These are phyloP conservation scores for Dactylellina cionopaga DNA, from an alignment of 2,329 filamentous ascomycete genomes.

Conservation along the genomic window DNA sequence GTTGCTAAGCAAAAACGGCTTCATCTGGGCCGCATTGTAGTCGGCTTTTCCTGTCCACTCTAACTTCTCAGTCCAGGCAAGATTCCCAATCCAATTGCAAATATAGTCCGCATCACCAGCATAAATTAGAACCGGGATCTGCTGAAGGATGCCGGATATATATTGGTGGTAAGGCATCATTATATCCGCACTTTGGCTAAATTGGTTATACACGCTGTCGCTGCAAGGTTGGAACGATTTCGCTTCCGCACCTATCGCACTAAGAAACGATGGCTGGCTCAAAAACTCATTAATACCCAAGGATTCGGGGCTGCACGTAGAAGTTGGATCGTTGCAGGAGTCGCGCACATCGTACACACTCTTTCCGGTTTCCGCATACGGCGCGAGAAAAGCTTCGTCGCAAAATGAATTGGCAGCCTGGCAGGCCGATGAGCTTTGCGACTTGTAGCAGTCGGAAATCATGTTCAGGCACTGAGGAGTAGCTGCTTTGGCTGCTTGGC, in stretches of 20 bases:
- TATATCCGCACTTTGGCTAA: conserved; percentile 97
- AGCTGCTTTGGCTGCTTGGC: conserved; percentile 90
- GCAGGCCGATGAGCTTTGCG: too few species aligned
- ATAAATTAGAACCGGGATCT: conserved; percentile 95
- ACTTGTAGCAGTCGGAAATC: conserved; percentile 88
- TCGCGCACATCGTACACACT: conserved; percentile 95
- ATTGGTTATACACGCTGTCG: conserved; percentile 98
- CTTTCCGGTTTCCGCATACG: conserved; percentile 90
- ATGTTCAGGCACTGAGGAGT: too few species aligned
- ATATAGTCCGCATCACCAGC: conserved; percentile 89
- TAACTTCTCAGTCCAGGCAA: conserved; percentile 90
- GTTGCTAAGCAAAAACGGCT: conserved; percentile 74
- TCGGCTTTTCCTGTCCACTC: conserved; percentile 89
- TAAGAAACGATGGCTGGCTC: conserved; percentile 82
- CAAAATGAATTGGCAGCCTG: conserved; percentile 96
- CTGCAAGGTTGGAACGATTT: conserved; percentile 93
- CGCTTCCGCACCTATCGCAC: conserved; percentile 89
- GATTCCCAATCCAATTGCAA: conserved; percentile 98
- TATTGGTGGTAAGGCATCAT: conserved; percentile 97
- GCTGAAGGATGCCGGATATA: conserved; percentile 82
- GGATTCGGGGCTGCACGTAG: conserved; percentile 90
- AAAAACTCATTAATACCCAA: conserved; percentile 87
- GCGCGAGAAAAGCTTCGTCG: conserved; percentile 92
- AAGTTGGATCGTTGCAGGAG: conserved; percentile 82
- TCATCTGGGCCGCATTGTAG: conserved; percentile 76